These are phyloP conservation scores for Erigeron canadensis DNA, from an alignment of 129 eudicot species.

Conservation along the genomic window DNA sequence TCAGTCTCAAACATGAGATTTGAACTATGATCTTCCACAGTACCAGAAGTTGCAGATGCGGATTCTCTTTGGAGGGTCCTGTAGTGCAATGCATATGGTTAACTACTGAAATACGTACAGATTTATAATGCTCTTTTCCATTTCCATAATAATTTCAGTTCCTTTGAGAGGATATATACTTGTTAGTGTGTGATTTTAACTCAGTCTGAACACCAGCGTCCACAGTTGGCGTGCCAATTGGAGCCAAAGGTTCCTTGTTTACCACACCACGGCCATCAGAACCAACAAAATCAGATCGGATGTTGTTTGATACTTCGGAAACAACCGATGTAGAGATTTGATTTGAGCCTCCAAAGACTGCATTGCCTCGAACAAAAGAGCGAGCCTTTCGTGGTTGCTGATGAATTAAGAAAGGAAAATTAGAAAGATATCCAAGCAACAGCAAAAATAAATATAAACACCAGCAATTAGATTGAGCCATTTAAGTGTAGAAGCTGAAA, in stretches of 20 bases:
- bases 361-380: constrained; percentile 39
- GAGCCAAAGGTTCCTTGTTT: constrained; percentile 59
- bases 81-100: constrained; percentile 18
- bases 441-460: background rate
- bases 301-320: constrained; percentile 42
- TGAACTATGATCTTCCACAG: constrained; percentile 43
- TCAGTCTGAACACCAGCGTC: constrained; percentile 40
- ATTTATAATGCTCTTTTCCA: background rate
- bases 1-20: constrained; percentile 44
- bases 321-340: constrained; percentile 32
- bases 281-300: constrained; percentile 29
- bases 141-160: constrained; percentile 13
- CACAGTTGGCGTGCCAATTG: constrained; percentile 65
- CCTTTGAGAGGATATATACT: constrained; percentile 37
- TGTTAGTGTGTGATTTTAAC: constrained; percentile 40
- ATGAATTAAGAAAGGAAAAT: constrained; percentile 9
- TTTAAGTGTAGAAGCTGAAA: constrained; percentile 9
- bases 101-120: background rate
- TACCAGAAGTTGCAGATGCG: constrained; percentile 40
- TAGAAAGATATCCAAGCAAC: constrained; percentile 1
- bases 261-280: constrained; percentile 38
- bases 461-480: background rate
- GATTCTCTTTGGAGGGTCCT: constrained; percentile 55
- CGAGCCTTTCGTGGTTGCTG: constrained; percentile 67
- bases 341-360: constrained; percentile 26